Evolutionary conservation across 2,329 filamentous ascomycete species (phyloP).

Genomic region (Diaporthe sp.): DNA sequence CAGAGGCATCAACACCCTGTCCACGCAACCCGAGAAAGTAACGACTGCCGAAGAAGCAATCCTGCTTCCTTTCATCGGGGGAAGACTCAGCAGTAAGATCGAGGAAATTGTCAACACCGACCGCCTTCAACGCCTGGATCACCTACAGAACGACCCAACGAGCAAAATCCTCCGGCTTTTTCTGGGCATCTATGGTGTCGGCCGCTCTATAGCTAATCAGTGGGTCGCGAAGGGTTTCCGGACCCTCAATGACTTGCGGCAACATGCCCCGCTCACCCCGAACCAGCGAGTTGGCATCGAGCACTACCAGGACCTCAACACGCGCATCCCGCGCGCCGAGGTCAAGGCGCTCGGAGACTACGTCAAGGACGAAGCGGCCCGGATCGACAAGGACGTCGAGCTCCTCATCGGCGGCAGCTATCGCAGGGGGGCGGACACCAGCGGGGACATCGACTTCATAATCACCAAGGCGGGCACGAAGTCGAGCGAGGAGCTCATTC

Average conservation of each 20-base stretch:
- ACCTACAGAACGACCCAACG: slow-evolving; percentile 75
- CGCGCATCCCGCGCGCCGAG: slow-evolving; percentile 83
- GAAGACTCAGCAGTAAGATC: slow-evolving; percentile 84
- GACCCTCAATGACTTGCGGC: slow-evolving; percentile 78
- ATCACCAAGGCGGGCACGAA: slow-evolving; percentile 77
- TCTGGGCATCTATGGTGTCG: slow-evolving; percentile 84
- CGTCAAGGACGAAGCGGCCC: slow-evolving; percentile 71
- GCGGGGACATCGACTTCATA: slow-evolving; percentile 88
- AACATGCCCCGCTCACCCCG: slow-evolving; percentile 73
- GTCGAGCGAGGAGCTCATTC: slow-evolving; percentile 68
- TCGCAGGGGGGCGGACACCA: slow-evolving; percentile 80
- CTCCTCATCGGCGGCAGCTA: slow-evolving; percentile 88
- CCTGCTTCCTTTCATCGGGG: slow-evolving; percentile 77
- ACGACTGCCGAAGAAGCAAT: slow-evolving; percentile 78
- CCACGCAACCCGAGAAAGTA: slow-evolving; percentile 71
- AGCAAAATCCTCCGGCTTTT: slow-evolving; percentile 78
- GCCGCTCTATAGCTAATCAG: slow-evolving; percentile 75
- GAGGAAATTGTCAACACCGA: slow-evolving; percentile 88
- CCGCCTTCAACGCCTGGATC: slow-evolving; percentile 78
- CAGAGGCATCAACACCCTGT: slow-evolving; percentile 80
- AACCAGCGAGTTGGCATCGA: slow-evolving; percentile 84
- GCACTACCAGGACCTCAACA: slow-evolving; percentile 83
- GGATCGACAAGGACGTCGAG: slow-evolving; percentile 75
- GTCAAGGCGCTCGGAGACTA: slow-evolving; percentile 77
- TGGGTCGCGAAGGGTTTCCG: slow-evolving; percentile 84